Base-by-base conservation (phyloP, 371 early-diverging fungal genomes). In the Dinochytrium kinnereticum region DNA sequence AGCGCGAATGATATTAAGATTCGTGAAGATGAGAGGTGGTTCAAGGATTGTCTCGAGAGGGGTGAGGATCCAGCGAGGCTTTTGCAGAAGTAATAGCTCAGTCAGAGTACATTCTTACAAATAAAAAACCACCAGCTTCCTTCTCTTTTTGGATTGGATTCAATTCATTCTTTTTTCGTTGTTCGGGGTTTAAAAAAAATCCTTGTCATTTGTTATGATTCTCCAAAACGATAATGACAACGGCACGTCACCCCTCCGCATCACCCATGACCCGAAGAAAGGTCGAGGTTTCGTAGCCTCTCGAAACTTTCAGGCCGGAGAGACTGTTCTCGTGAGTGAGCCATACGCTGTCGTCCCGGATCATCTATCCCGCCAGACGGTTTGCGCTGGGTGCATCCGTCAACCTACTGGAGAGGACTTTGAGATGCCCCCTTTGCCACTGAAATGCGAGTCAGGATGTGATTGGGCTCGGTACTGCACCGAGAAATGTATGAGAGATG, bases 1-100 rank as follows among this genome's bases (percentile, higher is more conserved):
- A 76, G 76, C 59, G 78, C 71, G 21, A 85, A 83, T 55, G 78
- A 85, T 51, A 49, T 85, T 19, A 31, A 39, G 28, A 82, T 85
- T 51, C 1, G 51, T 1, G 79, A 78, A 21, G 72, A 61, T 19
- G 80, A 81, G 68, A 49, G 73, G 19, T 70, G 71, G 74, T 74
- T 74, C 24, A 24, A 24, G 7, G 26, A 53, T 53, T 7, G 5
- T 13, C 26, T 53, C 5, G 55, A 53, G 5, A 53, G 55, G 24
- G 55, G 55, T 15, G 17, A 53, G 24, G 55, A 53, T 26, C 55
- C 55, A 21, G 17, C 24, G 10, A 13, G 55, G n/a, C 26, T 53
- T 13, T 26, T 53, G 13, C 55, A 53, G 26, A n/a, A n/a, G n/a
- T n/a, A n/a, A n/a, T n/a, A n/a, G n/a, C n/a, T n/a, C n/a, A n/a